Evolutionary conservation across 208 protist species (phyloP).

Genomic region (Trichomonas gallinae): DNA sequence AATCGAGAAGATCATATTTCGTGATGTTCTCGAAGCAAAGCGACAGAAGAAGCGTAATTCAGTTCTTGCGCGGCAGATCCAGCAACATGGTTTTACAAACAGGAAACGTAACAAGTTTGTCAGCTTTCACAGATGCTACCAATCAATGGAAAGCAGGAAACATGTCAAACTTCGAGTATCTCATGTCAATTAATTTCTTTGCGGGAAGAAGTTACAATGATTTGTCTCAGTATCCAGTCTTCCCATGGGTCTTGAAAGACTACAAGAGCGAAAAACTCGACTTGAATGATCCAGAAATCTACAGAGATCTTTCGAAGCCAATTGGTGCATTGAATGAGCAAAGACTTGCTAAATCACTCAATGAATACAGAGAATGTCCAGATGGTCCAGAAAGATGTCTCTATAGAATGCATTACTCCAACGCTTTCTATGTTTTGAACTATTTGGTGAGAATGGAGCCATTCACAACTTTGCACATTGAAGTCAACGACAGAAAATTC

Average conservation of each 20-base stretch:
- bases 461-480: constrained; percentile 36
- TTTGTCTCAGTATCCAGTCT: constrained; percentile 20
- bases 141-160: not conserved
- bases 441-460: constrained; percentile 36
- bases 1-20: not conserved
- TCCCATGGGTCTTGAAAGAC: constrained; percentile 45
- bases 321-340: constrained; percentile 20
- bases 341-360: not conserved
- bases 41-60: not conserved
- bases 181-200: not conserved
- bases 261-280: constrained; percentile 26
- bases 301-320: constrained; percentile 23
- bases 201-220: not conserved
- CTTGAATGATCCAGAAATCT: not conserved
- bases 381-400: not conserved
- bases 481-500: constrained; percentile 15
- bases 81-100: not conserved
- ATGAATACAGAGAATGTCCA: not conserved
- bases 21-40: not conserved
- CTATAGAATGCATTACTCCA: constrained; percentile 32
- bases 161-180: not conserved
- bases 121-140: not conserved
- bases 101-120: not conserved
- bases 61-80: not conserved
- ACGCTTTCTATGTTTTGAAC: constrained; percentile 33